phyloP scores from a whole-genome alignment of 2,329 filamentous ascomycete species.

The Venturia pyrina region DNA sequence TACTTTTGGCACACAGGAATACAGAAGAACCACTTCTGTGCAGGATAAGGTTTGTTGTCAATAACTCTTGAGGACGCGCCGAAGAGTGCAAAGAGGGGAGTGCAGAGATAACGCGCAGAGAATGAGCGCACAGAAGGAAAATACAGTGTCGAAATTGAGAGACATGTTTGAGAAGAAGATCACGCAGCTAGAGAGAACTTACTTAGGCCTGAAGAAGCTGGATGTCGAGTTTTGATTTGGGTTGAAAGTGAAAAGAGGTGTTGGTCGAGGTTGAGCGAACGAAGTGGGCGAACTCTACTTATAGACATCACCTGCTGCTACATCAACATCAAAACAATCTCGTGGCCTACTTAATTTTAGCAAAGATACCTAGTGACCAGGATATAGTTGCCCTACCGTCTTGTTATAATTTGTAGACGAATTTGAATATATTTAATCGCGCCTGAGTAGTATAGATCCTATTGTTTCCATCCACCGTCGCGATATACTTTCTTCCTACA shows the following conservation, averaged over 20 bases:
- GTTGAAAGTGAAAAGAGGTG: background rate
- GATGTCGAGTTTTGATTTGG: background rate
- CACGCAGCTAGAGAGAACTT: background rate
- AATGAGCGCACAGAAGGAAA: background rate
- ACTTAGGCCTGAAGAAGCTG: background rate
- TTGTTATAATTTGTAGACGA: background rate
- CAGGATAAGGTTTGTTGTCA: background rate
- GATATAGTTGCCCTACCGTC: no score
- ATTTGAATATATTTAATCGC: background rate
- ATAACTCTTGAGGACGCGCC: background rate
- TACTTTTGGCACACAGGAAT: background rate
- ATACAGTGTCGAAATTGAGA: background rate
- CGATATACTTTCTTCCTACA: background rate
- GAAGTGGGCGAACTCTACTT: background rate
- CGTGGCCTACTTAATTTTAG: background rate
- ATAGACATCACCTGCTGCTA: background rate
- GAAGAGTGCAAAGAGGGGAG: background rate
- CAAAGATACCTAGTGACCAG: background rate
- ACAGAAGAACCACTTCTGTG: background rate
- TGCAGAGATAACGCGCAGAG: background rate
- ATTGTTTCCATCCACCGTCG: background rate
- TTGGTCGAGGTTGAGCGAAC: background rate
- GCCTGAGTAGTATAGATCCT: background rate
- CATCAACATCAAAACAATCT: background rate
- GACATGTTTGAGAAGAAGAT: background rate